These are phyloP conservation scores for Claviceps sp. DNA, from an alignment of 2,329 filamentous ascomycete species.

Conservation along the genomic window DNA sequence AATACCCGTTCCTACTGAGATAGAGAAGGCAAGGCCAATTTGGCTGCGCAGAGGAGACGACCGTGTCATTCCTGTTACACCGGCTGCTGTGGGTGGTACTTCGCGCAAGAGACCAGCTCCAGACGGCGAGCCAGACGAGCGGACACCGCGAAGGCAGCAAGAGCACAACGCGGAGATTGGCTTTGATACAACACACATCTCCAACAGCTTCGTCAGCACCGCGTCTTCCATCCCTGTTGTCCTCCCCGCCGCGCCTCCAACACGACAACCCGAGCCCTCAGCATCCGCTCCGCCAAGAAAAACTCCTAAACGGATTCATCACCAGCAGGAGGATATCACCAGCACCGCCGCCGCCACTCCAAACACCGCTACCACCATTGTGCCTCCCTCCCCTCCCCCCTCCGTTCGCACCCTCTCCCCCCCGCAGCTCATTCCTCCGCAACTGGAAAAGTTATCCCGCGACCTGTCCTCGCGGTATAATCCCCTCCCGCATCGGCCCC, in stretches of 20 bases:
- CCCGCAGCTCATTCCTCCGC: slow-evolving; percentile 40
- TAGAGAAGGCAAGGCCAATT: not conserved
- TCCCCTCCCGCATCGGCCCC: slow-evolving; percentile 22
- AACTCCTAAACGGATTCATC: slow-evolving; percentile 9
- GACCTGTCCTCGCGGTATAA: slow-evolving; percentile 39
- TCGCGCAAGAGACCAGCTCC: not conserved
- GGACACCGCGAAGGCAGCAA: not conserved
- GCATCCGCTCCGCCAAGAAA: slow-evolving; percentile 18
- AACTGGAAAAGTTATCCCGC: slow-evolving; percentile 37
- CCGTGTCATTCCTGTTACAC: slow-evolving; percentile 15
- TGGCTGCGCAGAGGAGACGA: not conserved
- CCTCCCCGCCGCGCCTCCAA: not conserved
- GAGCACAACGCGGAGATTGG: not conserved
- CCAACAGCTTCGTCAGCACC: slow-evolving; percentile 16
- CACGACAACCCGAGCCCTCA: slow-evolving; percentile 10
- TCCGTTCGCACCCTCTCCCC: slow-evolving; percentile 31
- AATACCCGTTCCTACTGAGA: slow-evolving; percentile 6
- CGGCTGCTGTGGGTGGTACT: not conserved
- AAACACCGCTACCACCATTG: slow-evolving; percentile 24
- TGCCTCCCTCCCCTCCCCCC: slow-evolving; percentile 38
- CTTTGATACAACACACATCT: slow-evolving; percentile 20
- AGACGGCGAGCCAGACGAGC: not conserved
- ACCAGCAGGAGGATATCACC: slow-evolving; percentile 4
- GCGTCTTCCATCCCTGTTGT: slow-evolving; percentile 9
- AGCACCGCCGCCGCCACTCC: not conserved